A percentile compares a stretch with the other conserved stretches of the same genome.
Conservation (phyloP, 768 basidiomycete species). For the Termitomyces sp. region DNA sequence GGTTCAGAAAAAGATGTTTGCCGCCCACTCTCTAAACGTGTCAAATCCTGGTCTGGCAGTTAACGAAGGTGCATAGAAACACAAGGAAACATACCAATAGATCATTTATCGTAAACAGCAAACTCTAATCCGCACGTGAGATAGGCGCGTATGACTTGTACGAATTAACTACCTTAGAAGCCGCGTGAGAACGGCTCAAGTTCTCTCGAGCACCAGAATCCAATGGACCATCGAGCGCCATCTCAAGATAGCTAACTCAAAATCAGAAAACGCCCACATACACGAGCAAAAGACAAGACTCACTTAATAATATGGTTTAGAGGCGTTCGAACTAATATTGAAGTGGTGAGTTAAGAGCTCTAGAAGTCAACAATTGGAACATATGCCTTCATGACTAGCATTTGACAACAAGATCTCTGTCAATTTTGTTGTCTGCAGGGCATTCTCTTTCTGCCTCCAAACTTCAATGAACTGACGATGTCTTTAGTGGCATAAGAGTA, state of each 20-base stretch:
- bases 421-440: constrained; percentile 63
- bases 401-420: constrained; percentile 74
- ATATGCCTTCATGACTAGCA: constrained; percentile 73
- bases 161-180: constrained; percentile 51
- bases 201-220: constrained; percentile 73
- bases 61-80: background rate
- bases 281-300: constrained; percentile 8
- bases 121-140: constrained; percentile 31
- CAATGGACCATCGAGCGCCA: constrained; percentile 71
- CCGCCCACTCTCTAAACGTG: constrained; percentile 68
- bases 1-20: constrained; percentile 74
- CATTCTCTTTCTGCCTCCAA: constrained; percentile 78
- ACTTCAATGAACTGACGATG: constrained; percentile 72
- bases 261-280: background rate
- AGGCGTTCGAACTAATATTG: constrained; percentile 58
- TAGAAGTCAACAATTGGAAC: background rate
- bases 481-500: background rate
- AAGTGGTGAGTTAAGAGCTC: background rate
- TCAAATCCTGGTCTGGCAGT: constrained; percentile 48
- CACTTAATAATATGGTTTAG: constrained; percentile 82
- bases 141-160: background rate
- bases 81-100: constrained; percentile 39
- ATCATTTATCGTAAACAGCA: constrained; percentile 82
- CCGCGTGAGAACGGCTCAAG: constrained; percentile 63
- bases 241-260: constrained; percentile 58